Evolutionary conservation across 2,329 filamentous ascomycete species (phyloP), one percentile per base, ranked within the genome.

Genomic region (Teratosphaeria nubilosa): DNA sequence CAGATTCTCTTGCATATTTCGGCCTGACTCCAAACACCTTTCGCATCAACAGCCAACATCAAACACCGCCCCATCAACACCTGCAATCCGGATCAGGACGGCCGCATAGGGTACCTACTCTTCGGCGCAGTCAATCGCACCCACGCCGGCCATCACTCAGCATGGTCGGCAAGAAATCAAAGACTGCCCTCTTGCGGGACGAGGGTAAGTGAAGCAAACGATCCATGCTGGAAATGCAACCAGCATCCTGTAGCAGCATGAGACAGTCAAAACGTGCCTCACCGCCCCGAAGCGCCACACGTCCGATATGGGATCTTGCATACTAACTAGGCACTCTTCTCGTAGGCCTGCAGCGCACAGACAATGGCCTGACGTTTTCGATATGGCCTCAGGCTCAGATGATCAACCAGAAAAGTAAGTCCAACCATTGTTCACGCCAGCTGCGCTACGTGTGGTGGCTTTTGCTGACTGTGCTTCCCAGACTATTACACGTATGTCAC

Each of bases 361-460:
- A 99, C 79, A 99, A 99, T 83, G 91, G 92, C 76, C 92, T 99
- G 87, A 94, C 91, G 71, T 84, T 94, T 70, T 89, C 91, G 53
- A 95, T 82, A 73, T 99, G 94, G 92, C 92, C 94, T 10, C 87
- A 94, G 70, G 86, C 96, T 59, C 82, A 84, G 51, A 90, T 94
- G 68, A 99, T 99, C 75, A 99, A 99, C 72, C 94, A 99, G 74
- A 99, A 99, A 25, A 55, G 41, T 48, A n/a, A 48, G 41, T 48
- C 41, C 20, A 48, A 6, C 41, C 41, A 48, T 48, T 10, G 41
- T 48, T 48, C 41, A 20, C 22, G 5, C 5, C 41, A 48, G 20
- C 20, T 48, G 41, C 16, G 22, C 16, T 48, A 48, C 41, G 10
- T 53, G 24, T 32, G 4, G 25, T 27, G 24, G 13, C 51, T 53